Conservation (phyloP, 164 flowering plant genomes). For the Macadamia tetraphylla region DNA sequence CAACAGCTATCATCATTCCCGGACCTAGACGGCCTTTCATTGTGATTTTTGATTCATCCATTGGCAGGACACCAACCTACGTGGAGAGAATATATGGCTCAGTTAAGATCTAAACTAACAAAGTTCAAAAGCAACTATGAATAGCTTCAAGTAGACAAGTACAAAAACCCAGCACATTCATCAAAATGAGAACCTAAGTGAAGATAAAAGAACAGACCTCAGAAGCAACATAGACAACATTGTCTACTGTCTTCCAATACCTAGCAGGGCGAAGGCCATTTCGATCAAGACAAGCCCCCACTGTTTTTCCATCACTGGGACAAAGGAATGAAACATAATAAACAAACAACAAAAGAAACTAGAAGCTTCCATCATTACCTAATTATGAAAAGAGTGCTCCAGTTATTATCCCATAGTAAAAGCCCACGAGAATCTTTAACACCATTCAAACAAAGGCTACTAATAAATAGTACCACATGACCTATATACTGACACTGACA, state of each 20-base stretch:
- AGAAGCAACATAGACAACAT: constrained; percentile 98
- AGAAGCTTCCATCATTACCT: neutral
- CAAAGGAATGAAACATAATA: constrained; percentile 5
- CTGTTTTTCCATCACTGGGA: constrained; percentile 94
- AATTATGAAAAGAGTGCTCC: too few relatives aligned
- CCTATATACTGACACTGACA: too few relatives aligned
- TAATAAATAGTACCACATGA: too few relatives aligned
- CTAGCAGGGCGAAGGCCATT: constrained; percentile 99
- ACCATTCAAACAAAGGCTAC: too few relatives aligned
- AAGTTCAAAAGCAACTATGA: neutral
- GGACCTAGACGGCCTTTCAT: constrained; percentile 99
- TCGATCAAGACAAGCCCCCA: constrained; percentile 98
- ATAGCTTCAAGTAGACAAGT: neutral
- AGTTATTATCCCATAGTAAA: too few relatives aligned
- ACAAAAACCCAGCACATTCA: too few relatives aligned
- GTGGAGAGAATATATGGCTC: constrained; percentile 1
- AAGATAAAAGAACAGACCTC: constrained; percentile 53
- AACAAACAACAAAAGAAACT: neutral
- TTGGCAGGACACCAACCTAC: constrained; percentile 94
- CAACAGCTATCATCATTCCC: constrained; percentile 98
- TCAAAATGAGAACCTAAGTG: neutral
- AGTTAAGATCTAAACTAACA: neutral
- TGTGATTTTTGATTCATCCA: constrained; percentile 88
- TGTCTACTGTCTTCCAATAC: constrained; percentile 94
- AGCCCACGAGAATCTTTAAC: too few relatives aligned